A percentile compares a stretch with the other conserved stretches of the same genome.
phyloP scores from a whole-genome alignment of 2,329 filamentous ascomycete species.

The Coniochaeta sp. region DNA sequence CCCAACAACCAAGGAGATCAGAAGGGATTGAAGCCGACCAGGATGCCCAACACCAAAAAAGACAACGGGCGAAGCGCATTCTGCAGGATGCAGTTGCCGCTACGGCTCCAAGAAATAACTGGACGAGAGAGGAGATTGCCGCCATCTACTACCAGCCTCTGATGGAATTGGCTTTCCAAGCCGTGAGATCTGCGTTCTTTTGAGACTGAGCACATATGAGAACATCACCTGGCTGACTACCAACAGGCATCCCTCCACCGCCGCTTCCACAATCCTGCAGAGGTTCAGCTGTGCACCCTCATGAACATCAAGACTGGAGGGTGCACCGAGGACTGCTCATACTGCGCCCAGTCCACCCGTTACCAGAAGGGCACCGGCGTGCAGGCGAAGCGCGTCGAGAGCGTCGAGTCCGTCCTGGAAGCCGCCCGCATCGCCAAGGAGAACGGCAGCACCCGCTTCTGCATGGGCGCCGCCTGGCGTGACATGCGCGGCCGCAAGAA shows the following conservation, averaged over 20 bases:
- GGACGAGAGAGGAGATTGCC: slow-evolving; percentile 75
- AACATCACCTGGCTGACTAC: background rate
- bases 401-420: slow-evolving; percentile 72
- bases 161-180: slow-evolving; percentile 69
- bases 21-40: too few species aligned
- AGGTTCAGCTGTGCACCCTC: slow-evolving; percentile 86
- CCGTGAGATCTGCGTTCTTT: slow-evolving; percentile 44
- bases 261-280: slow-evolving; percentile 74
- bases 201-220: background rate
- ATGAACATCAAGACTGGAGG: slow-evolving; percentile 97
- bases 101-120: slow-evolving; percentile 58
- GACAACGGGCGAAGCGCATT: slow-evolving; percentile 13
- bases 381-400: slow-evolving; percentile 70
- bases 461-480: slow-evolving; percentile 90
- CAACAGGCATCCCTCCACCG: slow-evolving; percentile 69
- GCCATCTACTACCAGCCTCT: slow-evolving; percentile 77
- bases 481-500: slow-evolving; percentile 91
- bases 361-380: slow-evolving; percentile 72
- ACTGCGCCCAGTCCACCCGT: slow-evolving; percentile 83
- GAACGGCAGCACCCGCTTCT: slow-evolving; percentile 86
- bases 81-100: slow-evolving; percentile 51
- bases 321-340: slow-evolving; percentile 87
- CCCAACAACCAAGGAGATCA: too few species aligned
- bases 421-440: slow-evolving; percentile 71
- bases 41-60: too few species aligned